These are phyloP conservation scores for Kokia cookei DNA, from an alignment of 441 rosid species.

Conservation along the genomic window DNA sequence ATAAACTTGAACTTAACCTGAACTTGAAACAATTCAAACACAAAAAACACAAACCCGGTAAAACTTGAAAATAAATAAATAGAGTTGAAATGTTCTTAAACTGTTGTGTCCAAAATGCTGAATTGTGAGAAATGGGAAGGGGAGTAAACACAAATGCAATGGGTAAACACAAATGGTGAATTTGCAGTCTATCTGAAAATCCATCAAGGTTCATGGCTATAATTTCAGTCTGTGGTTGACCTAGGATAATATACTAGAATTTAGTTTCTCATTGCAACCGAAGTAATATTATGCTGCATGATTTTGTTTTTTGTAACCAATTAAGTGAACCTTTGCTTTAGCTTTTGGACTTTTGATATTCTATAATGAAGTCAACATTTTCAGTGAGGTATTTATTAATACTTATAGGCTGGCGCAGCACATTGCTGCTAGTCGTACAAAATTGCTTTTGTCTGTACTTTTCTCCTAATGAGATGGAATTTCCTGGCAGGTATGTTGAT, in stretches of 20 bases:
- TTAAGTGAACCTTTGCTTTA: not conserved
- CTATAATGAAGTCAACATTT: not conserved
- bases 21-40: too few relatives aligned
- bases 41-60: too few relatives aligned
- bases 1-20: too few relatives aligned
- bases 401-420: not conserved
- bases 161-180: not conserved
- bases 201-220: not conserved
- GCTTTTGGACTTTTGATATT: not conserved
- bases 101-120: not conserved
- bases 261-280: not conserved
- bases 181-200: not conserved
- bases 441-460: not conserved
- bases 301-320: not conserved
- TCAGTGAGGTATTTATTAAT: not conserved
- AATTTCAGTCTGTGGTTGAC: not conserved
- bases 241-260: not conserved
- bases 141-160: not conserved
- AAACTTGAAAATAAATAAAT: too few relatives aligned
- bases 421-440: slow-evolving; percentile 5
- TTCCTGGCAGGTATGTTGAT: slow-evolving; percentile 71
- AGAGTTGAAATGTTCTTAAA: not conserved
- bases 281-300: not conserved
- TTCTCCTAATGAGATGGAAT: not conserved
- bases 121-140: not conserved